Percentiles rank a stretch among this genome's conserved stretches.
Conservation (phyloP, 2,329 filamentous ascomycete genomes). For the Penicillium italicum region DNA sequence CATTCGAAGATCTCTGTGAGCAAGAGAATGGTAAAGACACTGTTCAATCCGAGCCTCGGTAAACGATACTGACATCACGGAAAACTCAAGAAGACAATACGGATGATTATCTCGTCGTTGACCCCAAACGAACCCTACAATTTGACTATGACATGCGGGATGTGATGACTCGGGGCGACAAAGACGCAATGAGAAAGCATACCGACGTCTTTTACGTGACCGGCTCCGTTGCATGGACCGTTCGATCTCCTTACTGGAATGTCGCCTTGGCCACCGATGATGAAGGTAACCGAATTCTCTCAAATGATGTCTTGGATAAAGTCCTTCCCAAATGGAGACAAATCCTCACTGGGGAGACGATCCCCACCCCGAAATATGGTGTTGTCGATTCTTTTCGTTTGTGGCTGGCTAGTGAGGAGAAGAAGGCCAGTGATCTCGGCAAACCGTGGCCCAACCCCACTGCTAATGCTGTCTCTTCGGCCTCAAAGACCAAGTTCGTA, state of each 20-base stretch:
- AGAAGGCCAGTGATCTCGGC: not conserved
- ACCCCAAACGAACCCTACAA: not conserved
- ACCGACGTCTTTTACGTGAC: not conserved
- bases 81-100: not conserved
- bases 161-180: not conserved
- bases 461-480: not conserved
- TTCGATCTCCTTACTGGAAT: not conserved
- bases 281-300: not conserved
- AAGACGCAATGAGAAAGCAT: not conserved
- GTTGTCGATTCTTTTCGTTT: not conserved
- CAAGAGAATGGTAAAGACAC: not conserved
- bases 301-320: not conserved
- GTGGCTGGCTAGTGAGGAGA: not conserved
- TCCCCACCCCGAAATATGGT: not conserved
- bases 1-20: not conserved
- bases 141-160: not conserved
- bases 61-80: not conserved
- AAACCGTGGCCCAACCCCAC: not conserved
- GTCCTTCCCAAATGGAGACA: not conserved
- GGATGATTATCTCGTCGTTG: not conserved
- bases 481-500: no score
- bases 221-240: not conserved
- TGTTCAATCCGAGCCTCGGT: not conserved
- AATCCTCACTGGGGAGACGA: not conserved
- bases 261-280: not conserved